Evolutionary conservation across 371 early-diverging fungal genomes (phyloP).

Genomic region (Rhizopus arrhizus): DNA sequence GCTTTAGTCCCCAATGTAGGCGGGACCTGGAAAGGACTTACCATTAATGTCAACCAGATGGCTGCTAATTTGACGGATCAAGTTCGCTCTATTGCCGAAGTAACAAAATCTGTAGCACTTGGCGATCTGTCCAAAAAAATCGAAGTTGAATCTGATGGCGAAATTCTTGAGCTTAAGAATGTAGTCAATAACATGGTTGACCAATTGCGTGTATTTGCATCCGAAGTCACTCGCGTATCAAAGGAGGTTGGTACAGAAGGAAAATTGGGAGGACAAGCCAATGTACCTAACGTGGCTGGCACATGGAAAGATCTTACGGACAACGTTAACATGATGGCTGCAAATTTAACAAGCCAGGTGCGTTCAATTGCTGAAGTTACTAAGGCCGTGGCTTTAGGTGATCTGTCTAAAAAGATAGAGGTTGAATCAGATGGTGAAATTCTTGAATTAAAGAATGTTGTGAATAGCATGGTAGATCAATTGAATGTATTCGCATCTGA

Average conservation of each 20-base stretch:
- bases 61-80: conserved; percentile 59
- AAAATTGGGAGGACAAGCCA: conserved; percentile 43
- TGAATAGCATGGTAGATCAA: conserved; percentile 50
- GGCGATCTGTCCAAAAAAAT: conserved; percentile 54
- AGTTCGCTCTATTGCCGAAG: conserved; percentile 55
- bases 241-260: conserved; percentile 57
- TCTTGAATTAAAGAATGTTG: conserved; percentile 30
- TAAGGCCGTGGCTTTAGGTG: conserved; percentile 57
- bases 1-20: conserved; percentile 52
- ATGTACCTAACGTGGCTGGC: conserved; percentile 55
- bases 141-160: conserved; percentile 41
- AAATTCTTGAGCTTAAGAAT: conserved; percentile 41
- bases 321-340: conserved; percentile 60
- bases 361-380: conserved; percentile 53
- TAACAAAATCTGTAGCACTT: conserved; percentile 50
- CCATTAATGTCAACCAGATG: conserved; percentile 63
- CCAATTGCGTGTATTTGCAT: conserved; percentile 18
- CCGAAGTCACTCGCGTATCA: conserved; percentile 48
- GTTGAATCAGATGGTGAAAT: conserved; percentile 35
- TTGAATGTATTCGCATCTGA: conserved; percentile 37
- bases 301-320: conserved; percentile 65
- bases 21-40: conserved; percentile 57
- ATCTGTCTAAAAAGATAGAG: conserved; percentile 38
- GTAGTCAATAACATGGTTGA: conserved; percentile 51
- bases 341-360: conserved; percentile 59